phyloP scores from a whole-genome alignment of 495 filamentous ascomycete genomes.

The Aspergillus indologenus region DNA sequence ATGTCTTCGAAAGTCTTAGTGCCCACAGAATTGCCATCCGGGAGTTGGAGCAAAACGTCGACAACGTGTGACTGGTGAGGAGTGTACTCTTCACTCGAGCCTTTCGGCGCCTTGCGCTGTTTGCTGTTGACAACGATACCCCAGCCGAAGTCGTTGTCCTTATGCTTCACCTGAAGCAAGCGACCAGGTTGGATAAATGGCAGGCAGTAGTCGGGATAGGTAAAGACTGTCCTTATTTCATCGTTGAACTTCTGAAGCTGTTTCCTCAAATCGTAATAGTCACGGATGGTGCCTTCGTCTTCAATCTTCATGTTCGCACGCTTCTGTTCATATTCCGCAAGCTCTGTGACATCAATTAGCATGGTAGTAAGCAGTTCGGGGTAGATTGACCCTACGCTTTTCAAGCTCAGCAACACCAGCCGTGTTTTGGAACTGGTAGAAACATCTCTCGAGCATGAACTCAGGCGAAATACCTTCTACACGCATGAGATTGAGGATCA shows the following conservation, averaged over 20 bases:
- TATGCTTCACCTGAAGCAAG: slow-evolving; percentile 75
- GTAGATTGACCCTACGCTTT: slow-evolving; percentile 43
- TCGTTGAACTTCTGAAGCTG: slow-evolving; percentile 77
- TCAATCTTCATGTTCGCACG: slow-evolving; percentile 68
- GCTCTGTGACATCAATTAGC: slow-evolving; percentile 48
- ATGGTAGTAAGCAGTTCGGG: not conserved
- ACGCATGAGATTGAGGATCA: slow-evolving; percentile 93
- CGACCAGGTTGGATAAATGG: slow-evolving; percentile 79
- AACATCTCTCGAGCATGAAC: slow-evolving; percentile 94
- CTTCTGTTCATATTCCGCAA: slow-evolving; percentile 69
- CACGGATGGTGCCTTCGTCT: slow-evolving; percentile 82
- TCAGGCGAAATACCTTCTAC: slow-evolving; percentile 96
- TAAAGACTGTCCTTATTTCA: slow-evolving; percentile 84
- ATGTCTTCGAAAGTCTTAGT: slow-evolving; percentile 59
- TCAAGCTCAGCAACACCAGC: slow-evolving; percentile 79
- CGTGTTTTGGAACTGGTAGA: slow-evolving; percentile 96
- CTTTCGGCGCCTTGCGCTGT: slow-evolving; percentile 56
- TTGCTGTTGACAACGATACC: slow-evolving; percentile 74
- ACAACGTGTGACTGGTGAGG: slow-evolving; percentile 74
- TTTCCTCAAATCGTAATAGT: slow-evolving; percentile 84
- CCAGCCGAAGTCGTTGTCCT: slow-evolving; percentile 86
- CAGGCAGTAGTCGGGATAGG: slow-evolving; percentile 79
- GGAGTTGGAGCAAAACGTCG: slow-evolving; percentile 76
- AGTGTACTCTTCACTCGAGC: slow-evolving; percentile 58
- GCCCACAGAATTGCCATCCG: slow-evolving; percentile 54